Percentiles rank a stretch among this genome's conserved stretches.
Conservation (phyloP, 192 early-diverging fungal genomes). For the Oehlia diaphana region DNA sequence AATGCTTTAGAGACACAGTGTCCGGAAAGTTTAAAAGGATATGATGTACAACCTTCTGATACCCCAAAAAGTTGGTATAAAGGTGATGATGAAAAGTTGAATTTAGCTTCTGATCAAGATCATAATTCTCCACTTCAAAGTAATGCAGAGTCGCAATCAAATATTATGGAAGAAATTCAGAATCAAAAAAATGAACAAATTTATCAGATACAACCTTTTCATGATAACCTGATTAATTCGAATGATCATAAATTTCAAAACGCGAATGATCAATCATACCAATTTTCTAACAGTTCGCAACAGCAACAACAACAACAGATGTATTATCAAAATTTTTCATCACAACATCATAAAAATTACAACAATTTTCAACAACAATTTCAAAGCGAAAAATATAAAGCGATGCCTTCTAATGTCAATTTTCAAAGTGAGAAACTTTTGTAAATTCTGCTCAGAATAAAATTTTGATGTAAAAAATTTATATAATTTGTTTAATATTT, state of each 20-base stretch:
- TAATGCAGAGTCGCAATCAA: neutral
- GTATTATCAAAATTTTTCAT: neutral
- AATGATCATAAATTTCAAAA: neutral
- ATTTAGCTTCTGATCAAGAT: neutral
- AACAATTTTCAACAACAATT: neutral
- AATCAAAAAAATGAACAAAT: neutral
- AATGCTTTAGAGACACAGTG: conserved; percentile 20
- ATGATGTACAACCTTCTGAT: neutral
- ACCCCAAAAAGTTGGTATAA: conserved; percentile 4
- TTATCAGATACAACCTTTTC: neutral
- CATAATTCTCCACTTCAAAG: neutral
- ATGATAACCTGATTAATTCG: neutral
- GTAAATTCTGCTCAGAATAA: neutral
- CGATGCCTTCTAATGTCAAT: neutral
- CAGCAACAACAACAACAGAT: neutral
- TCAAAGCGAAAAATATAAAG: neutral
- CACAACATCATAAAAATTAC: neutral
- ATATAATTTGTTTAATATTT: neutral
- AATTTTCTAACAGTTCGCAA: neutral
- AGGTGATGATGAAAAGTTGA: conserved; percentile 13
- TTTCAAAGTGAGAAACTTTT: neutral
- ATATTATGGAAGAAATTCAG: neutral
- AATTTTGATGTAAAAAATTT: neutral
- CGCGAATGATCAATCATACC: neutral
- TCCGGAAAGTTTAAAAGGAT: neutral